Evolutionary conservation across 139 green algal species (phyloP), one percentile per base, ranked within the genome.

Genomic region (Picochlorum sp.): DNA sequence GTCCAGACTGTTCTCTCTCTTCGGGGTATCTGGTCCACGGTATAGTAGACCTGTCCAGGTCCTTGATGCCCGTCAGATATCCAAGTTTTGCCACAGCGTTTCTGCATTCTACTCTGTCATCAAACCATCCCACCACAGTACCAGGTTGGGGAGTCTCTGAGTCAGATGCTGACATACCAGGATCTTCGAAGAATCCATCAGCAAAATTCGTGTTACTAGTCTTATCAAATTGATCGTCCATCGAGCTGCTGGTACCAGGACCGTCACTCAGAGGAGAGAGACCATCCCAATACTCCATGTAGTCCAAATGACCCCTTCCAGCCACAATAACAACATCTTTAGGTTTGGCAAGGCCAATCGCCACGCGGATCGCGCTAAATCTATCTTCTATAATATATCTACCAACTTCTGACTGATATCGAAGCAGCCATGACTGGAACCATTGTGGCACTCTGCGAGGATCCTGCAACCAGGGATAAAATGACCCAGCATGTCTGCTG

Each of bases 301-400:
- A 87, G 69, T 96, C 88, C 37, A 81, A 30, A 26, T 89, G 59
- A 7, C 91, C 91, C 69, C 88, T 87, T 47, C 93, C 93, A 16
- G 79, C 79, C 26, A 99, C 85, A 18, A 99, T 55, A 13, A 94
- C 81, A 33, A 88, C 78, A 62, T 99, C 93, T 4, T 74, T 65
- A 18, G 74, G 44, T 8, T 73, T 59, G 4, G 88, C 93, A 33
- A 89, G 95, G 35, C 80, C 87, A 26, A 99, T 93, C n/a, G 93
- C 93, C 22, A 72, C 77, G 7, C 93, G 81, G 58, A 99, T 96
- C 45, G 93, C 93, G 52, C 69, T 66, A 44, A 61, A 81, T 24
- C 76, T 49, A 65, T 83, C 76, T 55, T 83, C 76, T 10, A 72
- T 57, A 29, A 83, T 54, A 33, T 72, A 72, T 22, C 76, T 53